These are phyloP conservation scores for Polygonum aviculare DNA, from an alignment of 148 eudicot species.

Conservation along the genomic window DNA sequence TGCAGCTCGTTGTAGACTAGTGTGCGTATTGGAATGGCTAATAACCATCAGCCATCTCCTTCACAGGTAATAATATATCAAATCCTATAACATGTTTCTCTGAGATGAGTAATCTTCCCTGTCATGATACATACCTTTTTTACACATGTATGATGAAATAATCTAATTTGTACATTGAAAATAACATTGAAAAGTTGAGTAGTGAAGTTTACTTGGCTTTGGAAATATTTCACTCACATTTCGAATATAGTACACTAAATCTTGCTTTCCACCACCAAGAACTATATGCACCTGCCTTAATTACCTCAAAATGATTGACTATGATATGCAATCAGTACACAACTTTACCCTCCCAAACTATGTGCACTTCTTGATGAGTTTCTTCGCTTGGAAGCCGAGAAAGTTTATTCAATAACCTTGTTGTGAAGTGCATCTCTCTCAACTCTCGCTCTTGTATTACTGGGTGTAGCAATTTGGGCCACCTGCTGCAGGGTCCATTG, in stretches of 20 bases:
- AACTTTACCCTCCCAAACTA: background rate
- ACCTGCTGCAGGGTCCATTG: conserved; percentile 49
- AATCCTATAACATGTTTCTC: background rate
- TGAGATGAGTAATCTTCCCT: background rate
- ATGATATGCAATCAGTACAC: background rate
- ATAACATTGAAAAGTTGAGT: background rate
- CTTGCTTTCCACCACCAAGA: background rate
- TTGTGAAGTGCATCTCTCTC: conserved; percentile 6
- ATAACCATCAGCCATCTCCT: conserved; percentile 48
- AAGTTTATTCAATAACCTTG: background rate
- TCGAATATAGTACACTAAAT: background rate
- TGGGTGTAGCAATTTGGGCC: conserved; percentile 33
- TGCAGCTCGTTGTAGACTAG: conserved; percentile 12
- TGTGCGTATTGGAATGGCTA: conserved; percentile 34
- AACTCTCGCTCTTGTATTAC: background rate
- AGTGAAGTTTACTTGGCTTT: background rate
- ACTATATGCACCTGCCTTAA: background rate
- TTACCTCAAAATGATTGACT: background rate
- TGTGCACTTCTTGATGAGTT: background rate
- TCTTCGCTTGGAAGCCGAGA: background rate
- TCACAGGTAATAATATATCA: conserved; percentile 36
- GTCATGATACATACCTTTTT: background rate
- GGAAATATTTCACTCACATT: background rate
- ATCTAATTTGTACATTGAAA: background rate
- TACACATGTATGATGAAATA: background rate